Evolutionary conservation across 2,329 filamentous ascomycete species (phyloP).

Genomic region (Dactylellina sp.): DNA sequence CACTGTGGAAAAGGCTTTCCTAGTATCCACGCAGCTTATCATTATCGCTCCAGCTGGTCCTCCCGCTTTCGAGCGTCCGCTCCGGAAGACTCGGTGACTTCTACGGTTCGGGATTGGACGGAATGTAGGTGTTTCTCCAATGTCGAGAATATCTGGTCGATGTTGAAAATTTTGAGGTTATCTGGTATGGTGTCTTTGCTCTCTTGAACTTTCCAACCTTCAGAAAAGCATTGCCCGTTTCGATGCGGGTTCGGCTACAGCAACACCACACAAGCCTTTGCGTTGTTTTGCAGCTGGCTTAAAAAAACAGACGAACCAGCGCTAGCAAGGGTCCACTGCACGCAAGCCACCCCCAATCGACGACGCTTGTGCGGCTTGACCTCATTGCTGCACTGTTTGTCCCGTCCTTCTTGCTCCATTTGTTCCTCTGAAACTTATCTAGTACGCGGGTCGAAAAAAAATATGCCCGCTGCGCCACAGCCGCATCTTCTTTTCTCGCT

Average conservation of each 20-base stretch:
- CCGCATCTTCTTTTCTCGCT: conserved; percentile 24
- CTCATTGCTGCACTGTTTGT: conserved; percentile 41
- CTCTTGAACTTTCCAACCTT: conserved; percentile 54
- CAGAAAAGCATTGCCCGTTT: conserved; percentile 56
- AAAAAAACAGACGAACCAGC: too few relatives aligned
- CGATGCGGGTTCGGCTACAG: conserved; percentile 52
- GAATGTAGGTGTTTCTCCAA: conserved; percentile 11
- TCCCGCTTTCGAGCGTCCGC: conserved; percentile 52
- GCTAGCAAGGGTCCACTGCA: conserved; percentile 12
- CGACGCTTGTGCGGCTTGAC: conserved; percentile 45
- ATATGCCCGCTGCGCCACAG: conserved; percentile 42
- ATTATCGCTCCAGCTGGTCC: conserved; percentile 53
- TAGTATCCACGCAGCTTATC: conserved; percentile 54
- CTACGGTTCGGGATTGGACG: conserved; percentile 36
- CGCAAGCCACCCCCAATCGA: conserved; percentile 47
- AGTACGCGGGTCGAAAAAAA: conserved; percentile 4
- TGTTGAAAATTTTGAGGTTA: conserved; percentile 19
- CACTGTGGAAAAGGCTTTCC: conserved; percentile 12
- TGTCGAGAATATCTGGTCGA: conserved; percentile 5
- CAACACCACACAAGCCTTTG: conserved; percentile 22
- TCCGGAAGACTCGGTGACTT: conserved; percentile 45
- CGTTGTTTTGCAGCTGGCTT: too few relatives aligned
- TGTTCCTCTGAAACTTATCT: conserved; percentile 33
- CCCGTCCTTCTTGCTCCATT: conserved; percentile 22
- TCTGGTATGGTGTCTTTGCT: conserved; percentile 14